These are phyloP conservation scores for Backusella tarrabulga DNA, from an alignment of 192 early-diverging fungal species.

Conservation along the genomic window DNA sequence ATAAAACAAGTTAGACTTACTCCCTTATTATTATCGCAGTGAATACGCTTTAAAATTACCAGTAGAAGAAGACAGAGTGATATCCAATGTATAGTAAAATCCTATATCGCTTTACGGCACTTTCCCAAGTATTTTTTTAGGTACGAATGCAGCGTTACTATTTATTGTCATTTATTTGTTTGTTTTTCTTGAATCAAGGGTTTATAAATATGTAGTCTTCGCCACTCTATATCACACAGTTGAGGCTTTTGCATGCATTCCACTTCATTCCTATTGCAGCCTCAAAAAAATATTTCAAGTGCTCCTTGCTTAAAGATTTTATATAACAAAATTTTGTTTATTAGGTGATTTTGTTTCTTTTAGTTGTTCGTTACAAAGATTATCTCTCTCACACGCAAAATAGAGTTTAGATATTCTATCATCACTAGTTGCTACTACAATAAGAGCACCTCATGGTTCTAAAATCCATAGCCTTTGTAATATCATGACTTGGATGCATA, in stretches of 20 bases:
- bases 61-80: not conserved
- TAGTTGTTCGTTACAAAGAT: not conserved
- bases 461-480: not conserved
- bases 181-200: not conserved
- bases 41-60: not conserved
- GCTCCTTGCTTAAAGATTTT: not conserved
- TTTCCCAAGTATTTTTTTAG: not conserved
- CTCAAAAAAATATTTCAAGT: not conserved
- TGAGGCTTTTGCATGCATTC: not conserved
- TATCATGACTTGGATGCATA: not conserved
- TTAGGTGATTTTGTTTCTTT: not conserved
- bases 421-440: not conserved
- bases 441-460: not conserved
- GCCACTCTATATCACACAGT: not conserved
- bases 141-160: not conserved
- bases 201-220: not conserved
- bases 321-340: not conserved
- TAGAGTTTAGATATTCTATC: not conserved
- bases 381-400: not conserved
- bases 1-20: not conserved
- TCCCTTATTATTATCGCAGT: not conserved
- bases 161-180: not conserved
- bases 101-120: too few species aligned
- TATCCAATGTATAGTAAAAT: not conserved
- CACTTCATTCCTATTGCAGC: not conserved